Conservation (phyloP, 2,329 filamentous ascomycete genomes). For the Pseudogymnoascus sp. region DNA sequence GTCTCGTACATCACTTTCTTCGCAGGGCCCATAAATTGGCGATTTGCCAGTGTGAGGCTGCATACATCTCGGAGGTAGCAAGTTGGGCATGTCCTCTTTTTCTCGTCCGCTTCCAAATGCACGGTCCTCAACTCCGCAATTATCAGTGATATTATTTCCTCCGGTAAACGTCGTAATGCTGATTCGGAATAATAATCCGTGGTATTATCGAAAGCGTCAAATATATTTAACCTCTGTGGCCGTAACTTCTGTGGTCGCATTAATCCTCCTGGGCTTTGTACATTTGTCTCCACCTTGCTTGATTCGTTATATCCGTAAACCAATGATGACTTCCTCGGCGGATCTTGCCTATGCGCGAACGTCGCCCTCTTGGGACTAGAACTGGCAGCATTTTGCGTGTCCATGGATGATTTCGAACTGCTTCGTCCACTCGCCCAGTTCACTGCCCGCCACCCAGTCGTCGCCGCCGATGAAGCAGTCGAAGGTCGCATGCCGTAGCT, state of each 20-base stretch:
- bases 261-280: neutral
- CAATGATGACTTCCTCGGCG: neutral
- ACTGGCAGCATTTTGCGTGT: neutral
- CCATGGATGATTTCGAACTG: neutral
- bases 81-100: slow-evolving; percentile 48
- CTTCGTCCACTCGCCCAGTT: neutral
- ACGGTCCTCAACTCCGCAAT: slow-evolving; percentile 44
- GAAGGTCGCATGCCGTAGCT: slow-evolving; percentile 1
- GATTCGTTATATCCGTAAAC: neutral
- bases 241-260: slow-evolving; percentile 1
- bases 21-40: neutral
- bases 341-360: neutral
- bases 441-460: neutral
- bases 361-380: neutral
- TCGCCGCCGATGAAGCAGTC: neutral
- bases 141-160: slow-evolving; percentile 52
- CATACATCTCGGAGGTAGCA: slow-evolving; percentile 58
- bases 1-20: slow-evolving; percentile 38
- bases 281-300: neutral
- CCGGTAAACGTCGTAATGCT: slow-evolving; percentile 34
- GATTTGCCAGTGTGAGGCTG: slow-evolving; percentile 36
- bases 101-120: slow-evolving; percentile 35
- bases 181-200: slow-evolving; percentile 2
- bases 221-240: slow-evolving; percentile 2
- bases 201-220: slow-evolving; percentile 1